A percentile compares a stretch with the other conserved stretches of the same genome.
These are phyloP conservation scores for Setaria italica DNA, from an alignment of 202 grass and related monocot genomes.

Conservation along the genomic window DNA sequence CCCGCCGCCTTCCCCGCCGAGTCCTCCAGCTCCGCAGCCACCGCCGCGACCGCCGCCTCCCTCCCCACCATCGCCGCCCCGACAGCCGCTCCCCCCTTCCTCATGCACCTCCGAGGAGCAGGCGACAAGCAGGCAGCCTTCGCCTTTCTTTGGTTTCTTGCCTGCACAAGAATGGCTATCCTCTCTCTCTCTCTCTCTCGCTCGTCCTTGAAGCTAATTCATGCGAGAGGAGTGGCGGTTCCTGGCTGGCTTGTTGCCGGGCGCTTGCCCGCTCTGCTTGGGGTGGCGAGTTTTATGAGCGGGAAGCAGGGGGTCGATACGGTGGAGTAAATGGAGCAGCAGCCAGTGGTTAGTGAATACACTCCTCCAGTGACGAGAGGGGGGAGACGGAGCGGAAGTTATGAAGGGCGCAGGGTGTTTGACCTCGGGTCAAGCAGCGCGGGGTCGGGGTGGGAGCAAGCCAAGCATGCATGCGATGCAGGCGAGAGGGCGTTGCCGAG, in stretches of 20 bases:
- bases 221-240: conserved; percentile 45
- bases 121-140: no score
- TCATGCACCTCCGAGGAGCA: not conserved
- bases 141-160: not conserved
- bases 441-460: not conserved
- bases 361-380: not conserved
- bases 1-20: conserved; percentile 47
- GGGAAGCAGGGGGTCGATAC: conserved; percentile 45
- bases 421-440: conserved; percentile 42
- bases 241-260: not conserved
- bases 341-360: not conserved
- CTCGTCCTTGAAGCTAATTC: not conserved
- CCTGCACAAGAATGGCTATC: not conserved
- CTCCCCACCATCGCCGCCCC: not conserved
- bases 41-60: conserved; percentile 40
- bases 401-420: conserved; percentile 21
- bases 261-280: not conserved
- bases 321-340: conserved; percentile 47
- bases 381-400: not conserved
- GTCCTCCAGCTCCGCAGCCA: conserved; percentile 73
- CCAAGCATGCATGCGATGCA: not conserved
- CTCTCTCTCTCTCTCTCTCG: not conserved
- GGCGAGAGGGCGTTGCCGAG: conserved; percentile 28
- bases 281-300: conserved; percentile 54
- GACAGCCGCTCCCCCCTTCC: conserved; percentile 13